Evolutionary conservation across 805 yeast genomes (phyloP).

Genomic region (Tetrapisispora arboricola): DNA sequence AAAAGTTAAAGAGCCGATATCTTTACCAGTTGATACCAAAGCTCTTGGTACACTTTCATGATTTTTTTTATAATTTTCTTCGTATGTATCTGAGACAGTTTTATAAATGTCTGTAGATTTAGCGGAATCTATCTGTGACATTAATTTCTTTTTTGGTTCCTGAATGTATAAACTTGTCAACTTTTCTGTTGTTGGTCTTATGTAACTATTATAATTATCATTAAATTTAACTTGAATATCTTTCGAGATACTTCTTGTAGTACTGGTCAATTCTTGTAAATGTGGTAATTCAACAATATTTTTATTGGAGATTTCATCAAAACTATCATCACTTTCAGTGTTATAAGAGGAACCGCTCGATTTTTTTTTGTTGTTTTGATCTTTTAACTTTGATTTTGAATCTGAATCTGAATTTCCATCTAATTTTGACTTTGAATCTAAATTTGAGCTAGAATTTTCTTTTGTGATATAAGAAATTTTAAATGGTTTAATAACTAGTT

Average conservation of each 20-base stretch:
- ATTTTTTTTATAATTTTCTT: conserved; percentile 17
- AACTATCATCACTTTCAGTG: neutral
- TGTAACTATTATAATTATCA: conserved; percentile 13
- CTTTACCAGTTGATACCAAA: conserved; percentile 24
- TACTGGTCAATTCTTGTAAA: conserved; percentile 20
- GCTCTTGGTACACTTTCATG: conserved; percentile 27
- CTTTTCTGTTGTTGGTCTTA: conserved; percentile 20
- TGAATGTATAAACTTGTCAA: conserved; percentile 10
- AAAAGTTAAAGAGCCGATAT: conserved; percentile 21
- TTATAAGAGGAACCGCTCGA: neutral
- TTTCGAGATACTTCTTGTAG: conserved; percentile 20
- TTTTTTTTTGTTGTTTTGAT: neutral
- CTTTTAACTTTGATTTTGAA: neutral
- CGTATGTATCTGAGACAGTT: conserved; percentile 22
- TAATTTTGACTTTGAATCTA: conserved; percentile 3
- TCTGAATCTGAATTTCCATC: neutral
- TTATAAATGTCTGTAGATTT: conserved; percentile 15
- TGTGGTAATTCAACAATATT: conserved; percentile 13
- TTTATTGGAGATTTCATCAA: neutral
- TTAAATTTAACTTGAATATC: conserved; percentile 19
- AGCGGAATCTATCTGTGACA: conserved; percentile 12
- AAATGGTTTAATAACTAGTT: conserved; percentile 23
- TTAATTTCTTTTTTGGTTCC: conserved; percentile 13
- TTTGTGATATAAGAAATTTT: conserved; percentile 6
- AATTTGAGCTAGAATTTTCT: neutral